phyloP scores from a whole-genome alignment of 2,329 filamentous ascomycete species.

The Beauveria caledonica region DNA sequence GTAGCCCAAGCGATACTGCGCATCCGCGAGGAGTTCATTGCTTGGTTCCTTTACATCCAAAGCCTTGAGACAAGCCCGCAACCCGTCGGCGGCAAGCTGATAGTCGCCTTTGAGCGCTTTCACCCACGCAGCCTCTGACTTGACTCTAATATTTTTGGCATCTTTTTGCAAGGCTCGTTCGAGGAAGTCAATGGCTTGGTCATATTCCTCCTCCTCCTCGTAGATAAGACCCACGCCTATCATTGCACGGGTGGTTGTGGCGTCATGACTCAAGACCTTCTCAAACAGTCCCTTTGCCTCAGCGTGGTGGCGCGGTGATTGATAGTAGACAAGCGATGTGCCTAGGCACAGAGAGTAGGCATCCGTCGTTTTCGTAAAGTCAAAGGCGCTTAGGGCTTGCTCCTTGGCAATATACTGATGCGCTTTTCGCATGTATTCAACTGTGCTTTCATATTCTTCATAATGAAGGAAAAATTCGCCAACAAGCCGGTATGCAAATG shows the following conservation, averaged over 20 bases:
- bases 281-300: slow-evolving; percentile 87
- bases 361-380: slow-evolving; percentile 62
- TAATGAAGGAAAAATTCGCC: slow-evolving; percentile 75
- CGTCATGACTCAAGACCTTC: slow-evolving; percentile 66
- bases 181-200: slow-evolving; percentile 73
- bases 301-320: slow-evolving; percentile 79
- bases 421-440: slow-evolving; percentile 71
- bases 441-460: slow-evolving; percentile 76
- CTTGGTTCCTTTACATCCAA: slow-evolving; percentile 52
- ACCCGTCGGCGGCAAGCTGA: slow-evolving; percentile 54
- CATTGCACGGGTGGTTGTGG: slow-evolving; percentile 68
- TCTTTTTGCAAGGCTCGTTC: slow-evolving; percentile 68
- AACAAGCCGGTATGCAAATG: slow-evolving; percentile 76
- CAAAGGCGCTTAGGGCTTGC: slow-evolving; percentile 57
- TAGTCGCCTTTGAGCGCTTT: slow-evolving; percentile 76
- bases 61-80: slow-evolving; percentile 60
- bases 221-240: slow-evolving; percentile 87
- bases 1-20: slow-evolving; percentile 76
- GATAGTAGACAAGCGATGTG: slow-evolving; percentile 83
- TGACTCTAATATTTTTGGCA: slow-evolving; percentile 65
- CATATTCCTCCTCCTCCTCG: slow-evolving; percentile 86
- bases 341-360: slow-evolving; percentile 69
- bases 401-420: slow-evolving; percentile 52
- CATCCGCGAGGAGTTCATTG: slow-evolving; percentile 72
- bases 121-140: slow-evolving; percentile 86